Evolutionary conservation across 805 yeast species (phyloP).

Genomic region (Suhomyces prunicola): DNA sequence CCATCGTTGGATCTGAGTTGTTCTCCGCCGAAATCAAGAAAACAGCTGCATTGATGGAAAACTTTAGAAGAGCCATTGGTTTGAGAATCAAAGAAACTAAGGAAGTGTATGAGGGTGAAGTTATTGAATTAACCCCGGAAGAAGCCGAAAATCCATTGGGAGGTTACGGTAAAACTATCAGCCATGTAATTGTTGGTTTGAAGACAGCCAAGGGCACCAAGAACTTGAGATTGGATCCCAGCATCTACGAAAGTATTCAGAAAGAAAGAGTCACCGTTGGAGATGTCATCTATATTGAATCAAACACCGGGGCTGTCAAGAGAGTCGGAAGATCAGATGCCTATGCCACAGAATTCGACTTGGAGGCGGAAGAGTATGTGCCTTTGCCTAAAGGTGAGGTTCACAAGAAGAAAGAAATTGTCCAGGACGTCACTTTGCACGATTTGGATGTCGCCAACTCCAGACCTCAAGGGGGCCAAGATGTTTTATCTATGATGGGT

Average conservation of each 20-base stretch:
- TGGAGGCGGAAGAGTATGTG: conserved; percentile 98
- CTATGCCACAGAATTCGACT: conserved; percentile 95
- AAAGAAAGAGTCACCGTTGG: conserved; percentile 94
- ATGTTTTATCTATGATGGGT: conserved; percentile 93
- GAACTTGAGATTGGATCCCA: conserved; percentile 84
- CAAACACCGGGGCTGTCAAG: conserved; percentile 96
- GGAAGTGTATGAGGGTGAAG: conserved; percentile 98
- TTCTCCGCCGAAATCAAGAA: conserved; percentile 96
- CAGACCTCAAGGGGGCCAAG: conserved; percentile 96
- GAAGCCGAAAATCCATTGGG: conserved; percentile 96
- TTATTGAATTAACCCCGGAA: conserved; percentile 91
- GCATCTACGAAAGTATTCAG: conserved; percentile 88
- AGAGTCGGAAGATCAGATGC: conserved; percentile 99
- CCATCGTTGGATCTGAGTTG: conserved; percentile 91
- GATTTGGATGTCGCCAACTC: conserved; percentile 97
- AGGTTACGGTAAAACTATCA: conserved; percentile 95
- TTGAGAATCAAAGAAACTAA: conserved; percentile 93
- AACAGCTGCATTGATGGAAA: conserved; percentile 95
- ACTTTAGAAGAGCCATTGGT: conserved; percentile 94
- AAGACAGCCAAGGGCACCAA: conserved; percentile 91
- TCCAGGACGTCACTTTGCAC: conserved; percentile 94
- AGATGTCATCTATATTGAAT: conserved; percentile 94
- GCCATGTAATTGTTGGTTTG: conserved; percentile 91
- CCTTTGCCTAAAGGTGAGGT: conserved; percentile 99
- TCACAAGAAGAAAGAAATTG: conserved; percentile 95